Evolutionary conservation across 371 early-diverging fungal genomes (phyloP).

Genomic region (Antonospora locustae): DNA sequence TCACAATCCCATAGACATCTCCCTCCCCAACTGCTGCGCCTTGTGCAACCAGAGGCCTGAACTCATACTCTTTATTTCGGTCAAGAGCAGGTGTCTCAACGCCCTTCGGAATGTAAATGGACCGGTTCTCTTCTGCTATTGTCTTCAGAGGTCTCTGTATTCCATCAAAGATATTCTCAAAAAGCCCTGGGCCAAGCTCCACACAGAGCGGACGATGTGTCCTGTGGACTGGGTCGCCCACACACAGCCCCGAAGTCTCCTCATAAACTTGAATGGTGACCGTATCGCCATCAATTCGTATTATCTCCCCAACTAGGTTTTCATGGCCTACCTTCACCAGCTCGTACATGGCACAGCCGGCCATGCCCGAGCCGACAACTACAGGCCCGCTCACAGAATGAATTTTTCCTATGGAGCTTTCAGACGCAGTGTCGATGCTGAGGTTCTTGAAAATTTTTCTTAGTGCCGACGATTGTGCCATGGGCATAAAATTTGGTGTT

Average conservation of each 20-base stretch:
- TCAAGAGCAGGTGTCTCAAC: slow-evolving; percentile 86
- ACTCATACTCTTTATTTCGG: slow-evolving; percentile 76
- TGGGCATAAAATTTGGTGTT: no score
- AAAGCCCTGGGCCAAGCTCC: slow-evolving; percentile 94
- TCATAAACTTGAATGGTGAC: slow-evolving; percentile 99
- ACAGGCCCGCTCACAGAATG: slow-evolving; percentile 97
- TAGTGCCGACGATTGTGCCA: no score
- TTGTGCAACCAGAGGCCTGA: slow-evolving; percentile 67
- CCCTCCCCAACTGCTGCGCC: slow-evolving; percentile 92
- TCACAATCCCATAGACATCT: slow-evolving; percentile 83
- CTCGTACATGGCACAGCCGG: slow-evolving; percentile 96
- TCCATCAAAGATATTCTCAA: slow-evolving; percentile 96
- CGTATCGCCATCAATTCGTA: slow-evolving; percentile 92
- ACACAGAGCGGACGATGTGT: slow-evolving; percentile 93
- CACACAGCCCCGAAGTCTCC: slow-evolving; percentile 86
- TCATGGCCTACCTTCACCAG: slow-evolving; percentile 93
- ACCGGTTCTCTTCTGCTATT: slow-evolving; percentile 74
- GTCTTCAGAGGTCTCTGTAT: slow-evolving; percentile 95
- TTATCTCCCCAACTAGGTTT: slow-evolving; percentile 96
- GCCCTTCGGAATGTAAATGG: slow-evolving; percentile 97
- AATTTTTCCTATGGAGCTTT: no score
- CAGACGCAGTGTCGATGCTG: no score
- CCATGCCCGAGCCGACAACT: slow-evolving; percentile 92
- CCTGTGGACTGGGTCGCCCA: slow-evolving; percentile 90
- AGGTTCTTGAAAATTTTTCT: no score